Conservation (phyloP, 2,329 filamentous ascomycete species). For the Ceratocystis variospora region DNA sequence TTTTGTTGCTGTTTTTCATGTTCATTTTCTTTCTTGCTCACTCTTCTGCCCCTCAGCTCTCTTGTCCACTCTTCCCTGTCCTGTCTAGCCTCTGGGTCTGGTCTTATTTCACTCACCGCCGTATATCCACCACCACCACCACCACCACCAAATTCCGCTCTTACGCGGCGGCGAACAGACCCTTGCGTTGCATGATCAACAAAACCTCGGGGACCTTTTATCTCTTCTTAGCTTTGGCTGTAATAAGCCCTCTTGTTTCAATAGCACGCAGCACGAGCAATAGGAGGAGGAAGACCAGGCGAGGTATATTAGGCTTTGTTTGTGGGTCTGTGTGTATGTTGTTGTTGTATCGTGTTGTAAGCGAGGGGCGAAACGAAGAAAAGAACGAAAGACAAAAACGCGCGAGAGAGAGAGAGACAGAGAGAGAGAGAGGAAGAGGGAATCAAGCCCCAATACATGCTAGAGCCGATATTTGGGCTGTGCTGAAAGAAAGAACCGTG, state of each 20-base stretch:
- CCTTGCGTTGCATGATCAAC: slow-evolving; percentile 7
- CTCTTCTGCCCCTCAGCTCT: neutral
- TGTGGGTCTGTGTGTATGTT: neutral
- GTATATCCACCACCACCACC: neutral
- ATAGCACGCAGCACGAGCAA: neutral
- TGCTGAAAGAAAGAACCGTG: too few relatives aligned
- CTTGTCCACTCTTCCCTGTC: neutral
- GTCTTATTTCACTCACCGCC: neutral
- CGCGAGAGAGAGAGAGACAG: neutral
- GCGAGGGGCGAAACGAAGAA: neutral
- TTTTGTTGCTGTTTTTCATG: neutral
- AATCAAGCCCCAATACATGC: neutral
- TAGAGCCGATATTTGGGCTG: too few relatives aligned
- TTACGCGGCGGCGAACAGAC: slow-evolving; percentile 6
- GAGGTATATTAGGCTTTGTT: neutral
- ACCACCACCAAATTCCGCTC: neutral
- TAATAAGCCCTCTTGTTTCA: neutral
- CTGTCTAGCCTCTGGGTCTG: neutral
- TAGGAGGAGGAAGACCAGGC: neutral
- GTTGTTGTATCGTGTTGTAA: neutral
- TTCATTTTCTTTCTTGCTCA: neutral
- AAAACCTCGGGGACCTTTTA: neutral
- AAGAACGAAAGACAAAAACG: neutral
- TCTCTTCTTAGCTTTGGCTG: neutral
- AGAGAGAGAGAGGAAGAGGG: neutral